Conservation (phyloP, 2,329 filamentous ascomycete species). For the Pestalotiopsis sp. region DNA sequence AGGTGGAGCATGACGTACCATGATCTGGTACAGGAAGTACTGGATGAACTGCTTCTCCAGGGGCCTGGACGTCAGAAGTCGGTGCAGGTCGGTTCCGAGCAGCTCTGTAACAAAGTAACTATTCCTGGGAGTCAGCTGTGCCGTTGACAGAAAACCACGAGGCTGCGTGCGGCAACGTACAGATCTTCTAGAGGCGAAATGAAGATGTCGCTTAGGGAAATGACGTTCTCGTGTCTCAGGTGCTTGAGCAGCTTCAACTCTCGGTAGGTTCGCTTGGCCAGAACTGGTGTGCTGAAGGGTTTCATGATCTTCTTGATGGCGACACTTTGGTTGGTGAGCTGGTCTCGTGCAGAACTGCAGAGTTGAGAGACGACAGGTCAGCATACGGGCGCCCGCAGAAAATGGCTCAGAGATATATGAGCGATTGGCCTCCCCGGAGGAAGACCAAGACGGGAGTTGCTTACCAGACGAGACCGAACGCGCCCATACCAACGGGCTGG, state of each 20-base stretch:
- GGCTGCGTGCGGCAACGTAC: conserved; percentile 52
- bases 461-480: conserved; percentile 97
- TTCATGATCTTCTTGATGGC: conserved; percentile 99
- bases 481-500: conserved; percentile 98
- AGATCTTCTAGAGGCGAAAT: conserved; percentile 99
- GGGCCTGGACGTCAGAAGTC: conserved; percentile 90
- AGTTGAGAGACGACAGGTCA: conserved; percentile 13
- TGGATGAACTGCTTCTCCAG: conserved; percentile 99
- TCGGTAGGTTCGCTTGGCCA: conserved; percentile 96
- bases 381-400: conserved; percentile 5
- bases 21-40: conserved; percentile 98
- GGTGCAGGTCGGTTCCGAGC: conserved; percentile 93
- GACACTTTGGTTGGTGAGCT: conserved; percentile 95
- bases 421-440: not conserved
- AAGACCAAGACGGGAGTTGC: conserved; percentile 29
- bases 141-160: not conserved
- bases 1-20: conserved; percentile 62
- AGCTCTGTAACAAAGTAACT: conserved; percentile 99
- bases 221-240: conserved; percentile 95
- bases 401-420: conserved; percentile 15
- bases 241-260: conserved; percentile 98
- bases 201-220: conserved; percentile 98
- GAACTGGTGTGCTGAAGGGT: conserved; percentile 97
- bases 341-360: conserved; percentile 88
- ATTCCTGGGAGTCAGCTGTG: conserved; percentile 14